Conservation (phyloP, 495 filamentous ascomycete genomes). For the Podospora comata region DNA sequence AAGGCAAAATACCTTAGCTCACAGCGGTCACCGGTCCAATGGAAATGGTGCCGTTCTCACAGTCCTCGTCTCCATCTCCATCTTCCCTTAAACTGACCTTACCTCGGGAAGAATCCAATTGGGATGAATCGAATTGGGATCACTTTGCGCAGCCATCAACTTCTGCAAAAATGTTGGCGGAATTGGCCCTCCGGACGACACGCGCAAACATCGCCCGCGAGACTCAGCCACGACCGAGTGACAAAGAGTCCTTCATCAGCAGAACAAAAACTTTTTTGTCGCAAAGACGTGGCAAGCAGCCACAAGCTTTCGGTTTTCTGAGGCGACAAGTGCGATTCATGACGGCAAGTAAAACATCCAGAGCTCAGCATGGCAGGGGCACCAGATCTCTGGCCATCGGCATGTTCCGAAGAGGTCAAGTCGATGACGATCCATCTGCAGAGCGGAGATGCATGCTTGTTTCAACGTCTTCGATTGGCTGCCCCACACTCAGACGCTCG, state of each 20-base stretch:
- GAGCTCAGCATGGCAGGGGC: neutral
- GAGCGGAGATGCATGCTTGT: constrained; percentile 1
- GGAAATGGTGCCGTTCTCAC: neutral
- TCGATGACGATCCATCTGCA: constrained; percentile 2
- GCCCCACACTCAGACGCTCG: neutral
- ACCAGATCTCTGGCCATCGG: neutral
- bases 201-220: neutral
- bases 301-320: neutral
- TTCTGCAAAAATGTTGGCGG: neutral
- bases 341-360: neutral
- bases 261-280: neutral
- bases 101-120: neutral
- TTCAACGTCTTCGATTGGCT: constrained; percentile 2
- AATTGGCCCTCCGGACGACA: neutral
- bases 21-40: neutral
- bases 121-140: neutral
- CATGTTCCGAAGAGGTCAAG: neutral
- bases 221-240: neutral
- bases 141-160: neutral
- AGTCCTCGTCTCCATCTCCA: neutral
- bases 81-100: neutral
- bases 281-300: neutral
- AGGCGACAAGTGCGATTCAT: neutral
- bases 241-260: neutral
- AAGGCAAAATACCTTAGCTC: neutral